Conservation (phyloP, 352 stramenopile genomes). For the Phytophthora pistaciae region DNA sequence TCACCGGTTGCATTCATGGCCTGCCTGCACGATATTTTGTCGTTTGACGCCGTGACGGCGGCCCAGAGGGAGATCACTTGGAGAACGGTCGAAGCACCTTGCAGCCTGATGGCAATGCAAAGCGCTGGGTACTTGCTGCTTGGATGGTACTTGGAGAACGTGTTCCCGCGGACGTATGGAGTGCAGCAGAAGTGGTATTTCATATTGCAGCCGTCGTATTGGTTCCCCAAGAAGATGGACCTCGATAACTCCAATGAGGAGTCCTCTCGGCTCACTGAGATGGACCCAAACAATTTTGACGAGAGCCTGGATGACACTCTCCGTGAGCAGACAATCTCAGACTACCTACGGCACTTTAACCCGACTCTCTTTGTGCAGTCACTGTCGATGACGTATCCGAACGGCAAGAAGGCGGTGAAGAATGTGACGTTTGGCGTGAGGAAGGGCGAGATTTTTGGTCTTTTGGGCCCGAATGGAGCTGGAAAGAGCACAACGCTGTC, state of each 20-base stretch:
- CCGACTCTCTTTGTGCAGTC: conserved; percentile 66
- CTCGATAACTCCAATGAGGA: conserved; percentile 16
- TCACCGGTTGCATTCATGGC: conserved; percentile 81
- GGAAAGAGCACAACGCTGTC: conserved; percentile 97
- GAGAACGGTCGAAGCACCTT: conserved; percentile 53
- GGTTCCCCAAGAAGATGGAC: conserved; percentile 46
- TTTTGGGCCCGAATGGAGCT: conserved; percentile 94
- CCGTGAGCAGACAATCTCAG: conserved; percentile 62
- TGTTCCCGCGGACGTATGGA: conserved; percentile 93
- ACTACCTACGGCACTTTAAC: conserved; percentile 66
- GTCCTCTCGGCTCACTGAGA: conserved; percentile 32
- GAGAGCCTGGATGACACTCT: conserved; percentile 64
- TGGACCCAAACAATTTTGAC: conserved; percentile 31
- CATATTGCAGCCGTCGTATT: conserved; percentile 86
- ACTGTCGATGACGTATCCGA: conserved; percentile 76
- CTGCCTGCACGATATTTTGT: conserved; percentile 57
- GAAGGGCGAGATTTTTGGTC: conserved; percentile 93
- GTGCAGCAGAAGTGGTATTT: conserved; percentile 95
- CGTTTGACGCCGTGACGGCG: conserved; percentile 53
- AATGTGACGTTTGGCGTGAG: conserved; percentile 90
- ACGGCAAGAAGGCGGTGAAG: conserved; percentile 81
- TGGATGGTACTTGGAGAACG: conserved; percentile 95
- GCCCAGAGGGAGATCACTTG: conserved; percentile 55
- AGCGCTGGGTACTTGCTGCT: conserved; percentile 89
- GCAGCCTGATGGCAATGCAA: conserved; percentile 82